Percentiles rank a stretch among this genome's conserved stretches.
Evolutionary conservation across 371 early-diverging fungal genomes (phyloP).

Genomic region (Umbelopsis sp.): DNA sequence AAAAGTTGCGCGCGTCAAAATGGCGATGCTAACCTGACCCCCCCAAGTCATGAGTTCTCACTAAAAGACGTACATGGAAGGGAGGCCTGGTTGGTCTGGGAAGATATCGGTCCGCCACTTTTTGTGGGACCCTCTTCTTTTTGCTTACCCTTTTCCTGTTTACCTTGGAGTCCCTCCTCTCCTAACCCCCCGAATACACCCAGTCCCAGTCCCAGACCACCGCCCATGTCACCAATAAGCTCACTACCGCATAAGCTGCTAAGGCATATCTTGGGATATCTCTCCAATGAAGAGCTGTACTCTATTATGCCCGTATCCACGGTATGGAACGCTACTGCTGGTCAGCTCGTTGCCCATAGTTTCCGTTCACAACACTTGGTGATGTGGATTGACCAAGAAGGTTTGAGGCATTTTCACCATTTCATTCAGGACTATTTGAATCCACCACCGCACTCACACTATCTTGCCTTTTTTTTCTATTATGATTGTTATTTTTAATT

Average conservation of each 20-base stretch:
- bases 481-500: too few species aligned
- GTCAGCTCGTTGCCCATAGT: conserved; percentile 3
- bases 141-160: conserved; percentile 10
- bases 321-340: conserved; percentile 4
- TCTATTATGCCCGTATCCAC: conserved; percentile 7
- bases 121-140: conserved; percentile 17
- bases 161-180: background rate
- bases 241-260: conserved; percentile 18
- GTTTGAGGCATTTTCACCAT: background rate
- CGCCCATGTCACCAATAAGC: conserved; percentile 6
- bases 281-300: conserved; percentile 8
- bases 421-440: too few species aligned
- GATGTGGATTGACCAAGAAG: conserved; percentile 22
- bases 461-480: too few species aligned
- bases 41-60: conserved; percentile 4
- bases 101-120: conserved; percentile 19
- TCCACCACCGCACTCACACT: too few species aligned
- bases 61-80: background rate
- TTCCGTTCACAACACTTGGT: background rate
- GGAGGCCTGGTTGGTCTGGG: background rate
- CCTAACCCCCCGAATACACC: background rate
- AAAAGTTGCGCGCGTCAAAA: background rate
- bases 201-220: too few species aligned
- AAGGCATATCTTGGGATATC: conserved; percentile 10
- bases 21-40: conserved; percentile 9